Base-by-base conservation (phyloP, 192 early-diverging fungal genomes). In the Spizellomyces punctatus region DNA sequence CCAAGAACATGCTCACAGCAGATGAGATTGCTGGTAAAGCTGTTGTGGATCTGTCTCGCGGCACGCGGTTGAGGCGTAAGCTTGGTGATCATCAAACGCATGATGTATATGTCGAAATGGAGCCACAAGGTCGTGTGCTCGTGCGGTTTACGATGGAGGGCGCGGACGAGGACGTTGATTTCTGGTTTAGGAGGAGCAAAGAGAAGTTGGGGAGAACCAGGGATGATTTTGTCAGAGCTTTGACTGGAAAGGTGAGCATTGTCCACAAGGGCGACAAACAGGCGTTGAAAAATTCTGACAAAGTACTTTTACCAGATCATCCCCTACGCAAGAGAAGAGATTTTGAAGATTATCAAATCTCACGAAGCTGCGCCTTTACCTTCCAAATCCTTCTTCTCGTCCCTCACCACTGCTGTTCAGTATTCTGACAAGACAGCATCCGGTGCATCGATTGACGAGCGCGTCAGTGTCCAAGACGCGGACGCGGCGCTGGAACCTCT, bases 111-210 rank as follows among this genome's bases (percentile, higher is more conserved):
- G 78, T 86, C 22, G 82, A 86, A 63, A 50, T 84, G 62, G 85
- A 86, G 59, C 85, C 85, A 46, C 85, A 86, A 62, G 85, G 85
- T 10, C 74, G 85, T 7, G 70, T 86, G 22, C 56, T 86, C 48
- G 48, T 86, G 22, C 76, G 85, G 8, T 46, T 86, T 44, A 86
- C 85, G 6, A 69, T 86, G 80, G 85, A 85, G 61, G 85, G 85
- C 22, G 85, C 82, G 66, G 75, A 78, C 17, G 85, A 86, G 64
- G 85, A 86, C 61, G 83, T 86, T 6, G 84, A 83, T 46, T 86
- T 86, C 67, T 86, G 83, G 81, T 86, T 86, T 69, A 58, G 82
- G 10, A 27, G 80, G 8, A 76, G 69, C 41, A 78, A 80, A 19
- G 83, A 86, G 57, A 72, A 80, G 48, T 71, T 86, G 19, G 78